Base-by-base conservation (phyloP, 352 stramenopile species). In the Pythium utonaiense region DNA sequence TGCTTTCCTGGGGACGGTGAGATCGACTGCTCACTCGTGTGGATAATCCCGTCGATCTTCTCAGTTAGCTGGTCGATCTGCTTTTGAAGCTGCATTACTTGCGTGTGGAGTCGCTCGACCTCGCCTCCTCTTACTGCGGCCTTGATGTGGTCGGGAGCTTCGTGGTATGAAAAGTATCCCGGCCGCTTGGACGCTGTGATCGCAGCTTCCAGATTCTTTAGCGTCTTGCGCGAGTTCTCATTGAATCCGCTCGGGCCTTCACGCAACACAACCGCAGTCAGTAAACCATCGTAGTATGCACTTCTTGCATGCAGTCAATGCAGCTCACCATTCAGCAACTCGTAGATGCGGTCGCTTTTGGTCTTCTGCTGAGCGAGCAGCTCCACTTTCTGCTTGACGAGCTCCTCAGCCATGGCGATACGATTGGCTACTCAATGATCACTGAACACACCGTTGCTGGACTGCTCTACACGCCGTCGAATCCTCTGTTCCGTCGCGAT, bases 301-400 rank as follows among this genome's bases (percentile, higher is more conserved):
- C n/a, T n/a, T n/a, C n/a, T n/a, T n/a, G n/a, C n/a, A n/a, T n/a
- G n/a, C n/a, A n/a, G n/a, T n/a, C n/a, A n/a, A n/a, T n/a, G n/a
- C n/a, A n/a, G n/a, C n/a, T n/a, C n/a, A n/a, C n/a, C n/a, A n/a
- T n/a, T 75, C 10, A 91, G 63, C 0, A 91, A 69, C 50, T 79
- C 77, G 49, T 90, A 59, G 56, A 93, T 74, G 49, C 70, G 71
- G 19, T 83, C 69, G 7, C 67, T 74, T 57, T 90, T 89, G 66
- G 75, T 69, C 41, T 78, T 84, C 64, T 93, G 83, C 49, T 78
- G 73, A 31, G 64, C 69, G 14, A 93, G 79, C 58, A 93, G 66
- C 72, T 89, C 80, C 38, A 89, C 66, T 41, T 93, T 89, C 71
- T 93, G 88, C 60, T 79, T 79, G 42, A 88, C 77, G 28, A 93